Evolutionary conservation across 1,284 basidiomycete genomes (phyloP), one percentile per base, ranked within the genome.

Genomic region (Apiotrichum porosum): DNA sequence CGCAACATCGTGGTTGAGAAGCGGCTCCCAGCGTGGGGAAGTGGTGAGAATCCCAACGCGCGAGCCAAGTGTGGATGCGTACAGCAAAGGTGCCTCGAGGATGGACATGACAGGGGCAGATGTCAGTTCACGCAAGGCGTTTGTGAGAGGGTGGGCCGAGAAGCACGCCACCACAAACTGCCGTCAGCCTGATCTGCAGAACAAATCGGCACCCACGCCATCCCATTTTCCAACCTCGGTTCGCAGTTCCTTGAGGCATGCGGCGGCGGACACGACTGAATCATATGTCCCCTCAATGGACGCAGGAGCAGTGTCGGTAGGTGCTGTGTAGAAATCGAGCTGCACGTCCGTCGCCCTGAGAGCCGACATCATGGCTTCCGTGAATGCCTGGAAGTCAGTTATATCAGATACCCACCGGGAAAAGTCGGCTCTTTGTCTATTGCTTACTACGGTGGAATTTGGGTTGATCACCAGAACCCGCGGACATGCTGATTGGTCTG

Each of bases 11-110:
- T 70, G 68, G 9, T 68, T 61, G 24, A 80, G 66, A 17, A 77
- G 63, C 5, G 63, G 61, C 49, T 77, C 77, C 75, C 77, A 77
- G 14, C 76, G 71, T 9, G 64, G 65, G 6, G 76, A 77, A 1
- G 79, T 79, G 5, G 77, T 77, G n/a, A 80, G 73, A 47, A 80
- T 76, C 2, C 76, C 79, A 43, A 77, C 77, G 8, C 68, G 68
- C 13, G 64, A 55, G 3, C 69, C 72, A 4, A 68, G 52, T 9
- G 51, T 52, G 23, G 58, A 58, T 3, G 50, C 54, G 30, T 68
- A 56, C 17, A 78, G 64, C 24, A 79, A 57, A 6, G 75, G 75
- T 2, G 77, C 74, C 53, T 80, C 77, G 63, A 80, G 76, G 49
- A 80, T 80, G 18, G 75, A 75, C 21, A 77, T 63, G 15, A 77